Evolutionary conservation across 176 grass and related monocot genomes (phyloP).

Genomic region (Triticum aestivum): IWGSC_CS_RefSeq_v2.1 NC_057797.1:707657962-707658461

Average conservation of each 20-base stretch:
- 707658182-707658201: neutral
- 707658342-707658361: neutral
- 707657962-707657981: neutral
- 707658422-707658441: no score
- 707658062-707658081: no score
- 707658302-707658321: neutral
- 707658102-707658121: no score
- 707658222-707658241: neutral
- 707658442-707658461: neutral
- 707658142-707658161: neutral
- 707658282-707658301: neutral
- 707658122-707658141: no score
- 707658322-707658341: neutral
- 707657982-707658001: no score
- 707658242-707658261: neutral
- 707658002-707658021: no score
- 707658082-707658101: no score
- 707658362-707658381: neutral
- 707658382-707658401: neutral
- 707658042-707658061: no score
- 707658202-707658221: neutral
- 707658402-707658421: neutral
- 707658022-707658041: no score
- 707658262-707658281: neutral
- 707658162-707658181: neutral